Evolutionary conservation across 2,329 filamentous ascomycete genomes (phyloP).

Genomic region (Trichoderma aggressivum): DNA sequence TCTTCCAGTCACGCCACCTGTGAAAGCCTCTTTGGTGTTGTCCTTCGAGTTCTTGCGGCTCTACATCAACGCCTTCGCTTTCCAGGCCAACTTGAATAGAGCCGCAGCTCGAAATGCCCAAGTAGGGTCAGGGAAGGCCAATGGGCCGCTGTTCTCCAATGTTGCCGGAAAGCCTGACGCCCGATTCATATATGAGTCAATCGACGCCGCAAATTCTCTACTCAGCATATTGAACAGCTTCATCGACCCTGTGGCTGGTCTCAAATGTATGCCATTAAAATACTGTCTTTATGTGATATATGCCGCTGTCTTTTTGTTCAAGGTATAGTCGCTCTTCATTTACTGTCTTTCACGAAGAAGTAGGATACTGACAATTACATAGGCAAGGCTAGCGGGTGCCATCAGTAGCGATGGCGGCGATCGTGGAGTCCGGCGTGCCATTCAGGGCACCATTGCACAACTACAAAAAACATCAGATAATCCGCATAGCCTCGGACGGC

Average conservation of each 20-base stretch:
- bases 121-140: background rate
- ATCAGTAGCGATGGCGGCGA: background rate
- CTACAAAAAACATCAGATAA: slow-evolving; percentile 1
- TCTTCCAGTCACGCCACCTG: background rate
- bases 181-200: background rate
- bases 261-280: background rate
- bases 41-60: background rate
- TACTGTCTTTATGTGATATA: background rate
- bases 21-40: background rate
- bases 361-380: background rate
- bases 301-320: background rate
- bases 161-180: background rate
- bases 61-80: background rate
- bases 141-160: background rate
- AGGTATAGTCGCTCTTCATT: background rate
- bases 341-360: background rate
- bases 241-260: background rate
- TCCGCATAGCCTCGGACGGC: background rate
- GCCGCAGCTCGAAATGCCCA: background rate
- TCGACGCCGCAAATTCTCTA: background rate
- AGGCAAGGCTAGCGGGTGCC: background rate
- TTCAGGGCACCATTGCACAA: background rate
- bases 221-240: slow-evolving; percentile 1
- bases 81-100: background rate
- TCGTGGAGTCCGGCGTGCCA: background rate